These are phyloP conservation scores for Meyerozyma athensensis DNA, from an alignment of 1,139 yeast species.

Conservation along the genomic window DNA sequence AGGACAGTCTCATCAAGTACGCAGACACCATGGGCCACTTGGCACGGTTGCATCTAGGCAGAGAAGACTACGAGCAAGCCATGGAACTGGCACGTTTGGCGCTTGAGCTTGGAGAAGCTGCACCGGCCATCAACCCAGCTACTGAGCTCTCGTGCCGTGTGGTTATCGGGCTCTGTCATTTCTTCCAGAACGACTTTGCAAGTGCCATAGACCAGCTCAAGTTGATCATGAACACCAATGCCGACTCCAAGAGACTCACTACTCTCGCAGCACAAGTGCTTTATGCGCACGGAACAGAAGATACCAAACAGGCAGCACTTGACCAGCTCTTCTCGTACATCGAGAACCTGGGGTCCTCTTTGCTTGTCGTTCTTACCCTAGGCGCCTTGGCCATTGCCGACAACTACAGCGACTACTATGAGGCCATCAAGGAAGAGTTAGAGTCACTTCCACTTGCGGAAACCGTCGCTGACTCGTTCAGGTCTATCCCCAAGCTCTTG, in stretches of 20 bases:
- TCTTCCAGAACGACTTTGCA: slow-evolving; percentile 58
- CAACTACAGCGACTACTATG: slow-evolving; percentile 52
- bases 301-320: slow-evolving; percentile 76
- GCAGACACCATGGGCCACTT: slow-evolving; percentile 61
- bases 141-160: slow-evolving; percentile 55
- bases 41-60: slow-evolving; percentile 67
- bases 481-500: slow-evolving; percentile 57
- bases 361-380: slow-evolving; percentile 62
- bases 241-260: slow-evolving; percentile 56
- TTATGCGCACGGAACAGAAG: slow-evolving; percentile 66
- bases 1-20: slow-evolving; percentile 42
- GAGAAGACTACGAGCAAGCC: slow-evolving; percentile 50
- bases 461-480: slow-evolving; percentile 45
- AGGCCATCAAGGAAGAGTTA: slow-evolving; percentile 66
- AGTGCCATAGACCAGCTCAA: slow-evolving; percentile 65
- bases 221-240: slow-evolving; percentile 43
- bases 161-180: slow-evolving; percentile 65
- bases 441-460: slow-evolving; percentile 44
- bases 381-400: slow-evolving; percentile 80
- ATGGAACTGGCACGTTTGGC: slow-evolving; percentile 58
- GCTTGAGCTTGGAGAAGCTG: slow-evolving; percentile 34
- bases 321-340: slow-evolving; percentile 65
- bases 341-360: slow-evolving; percentile 58
- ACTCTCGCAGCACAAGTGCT: slow-evolving; percentile 74
- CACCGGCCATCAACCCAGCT: slow-evolving; percentile 4